phyloP scores from a whole-genome alignment of 2,329 filamentous ascomycete species.

The Coleophoma crateriformis region DNA sequence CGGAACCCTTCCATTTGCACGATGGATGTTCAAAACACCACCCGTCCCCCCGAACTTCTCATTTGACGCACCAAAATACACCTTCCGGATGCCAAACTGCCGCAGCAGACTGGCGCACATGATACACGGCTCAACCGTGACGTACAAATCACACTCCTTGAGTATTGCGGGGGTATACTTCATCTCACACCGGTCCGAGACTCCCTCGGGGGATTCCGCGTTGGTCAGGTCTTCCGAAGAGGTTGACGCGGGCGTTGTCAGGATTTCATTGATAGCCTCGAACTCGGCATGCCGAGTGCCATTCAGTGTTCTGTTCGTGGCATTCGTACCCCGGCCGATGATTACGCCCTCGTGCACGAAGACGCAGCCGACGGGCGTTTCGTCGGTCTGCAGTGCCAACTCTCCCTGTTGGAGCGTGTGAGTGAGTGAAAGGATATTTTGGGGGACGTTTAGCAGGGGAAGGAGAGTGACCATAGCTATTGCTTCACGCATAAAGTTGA shows the following conservation, averaged over 20 bases:
- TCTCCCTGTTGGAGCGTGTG: conserved; percentile 57
- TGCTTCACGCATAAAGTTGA: conserved; percentile 75
- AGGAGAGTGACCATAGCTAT: conserved; percentile 65
- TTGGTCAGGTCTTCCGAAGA: conserved; percentile 29
- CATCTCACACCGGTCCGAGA: conserved; percentile 37
- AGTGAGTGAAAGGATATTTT: not conserved
- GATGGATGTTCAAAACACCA: conserved; percentile 82
- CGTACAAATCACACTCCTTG: conserved; percentile 73
- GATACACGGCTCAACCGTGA: conserved; percentile 96
- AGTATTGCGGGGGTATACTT: conserved; percentile 54
- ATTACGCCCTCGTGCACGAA: conserved; percentile 75
- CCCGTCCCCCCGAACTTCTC: conserved; percentile 97
- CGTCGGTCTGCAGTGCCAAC: conserved; percentile 76
- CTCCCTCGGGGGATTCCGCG: conserved; percentile 19
- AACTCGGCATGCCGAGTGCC: conserved; percentile 96
- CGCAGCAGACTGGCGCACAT: conserved; percentile 95
- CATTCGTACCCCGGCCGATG: conserved; percentile 92
- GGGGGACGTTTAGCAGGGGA: not conserved
- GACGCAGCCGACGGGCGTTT: conserved; percentile 95
- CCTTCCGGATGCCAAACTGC: conserved; percentile 80
- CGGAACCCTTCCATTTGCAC: conserved; percentile 14
- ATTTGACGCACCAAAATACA: conserved; percentile 93
- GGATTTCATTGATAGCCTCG: conserved; percentile 69
- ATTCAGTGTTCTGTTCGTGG: conserved; percentile 85
- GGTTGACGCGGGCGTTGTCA: conserved; percentile 45